Evolutionary conservation across 306 rosid genomes (phyloP), one percentile per base, ranked within the genome.

Genomic region (Cucurbita ficifolia): DNA sequence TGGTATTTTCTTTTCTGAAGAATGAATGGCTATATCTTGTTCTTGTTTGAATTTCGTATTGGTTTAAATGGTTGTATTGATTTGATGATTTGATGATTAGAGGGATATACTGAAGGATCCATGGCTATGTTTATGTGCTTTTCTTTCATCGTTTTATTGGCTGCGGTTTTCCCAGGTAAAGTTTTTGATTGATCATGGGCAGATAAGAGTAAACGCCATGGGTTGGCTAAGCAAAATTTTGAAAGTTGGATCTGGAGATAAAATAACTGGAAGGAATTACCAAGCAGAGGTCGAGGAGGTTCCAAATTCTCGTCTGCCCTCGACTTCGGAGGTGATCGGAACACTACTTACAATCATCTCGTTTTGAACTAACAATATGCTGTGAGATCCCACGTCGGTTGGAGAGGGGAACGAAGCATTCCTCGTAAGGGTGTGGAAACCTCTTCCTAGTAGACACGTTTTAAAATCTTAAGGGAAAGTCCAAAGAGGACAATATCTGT

Each of bases 261-360:
- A 64, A 48, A 51, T 51, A 35, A 19, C 62, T 5, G 97, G 89
- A 76, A 89, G 82, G 76, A 84, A 80, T 85, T 87, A 75, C 61
- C 82, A 38, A 60, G 50, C 86, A 12, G 76, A 62, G 17, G 78
- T 76, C 73, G 88, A 81, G 72, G 96, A 82, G 70, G 92, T 85
- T 70, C 48, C 83, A 1, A 77, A 78, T 84, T 81, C 75, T 81
- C 81, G 80, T 79, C 74, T 73, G 73, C 96, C 92, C 62, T 84
- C 99, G 6, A 80, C 84, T 72, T 86, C 99, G 0, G 88, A 88
- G 95, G 97, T 94, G 84, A 79, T n/a, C 13, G 16, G 10, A 53
- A 46, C 16, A 46, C 33, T 33, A 52, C 76, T n/a, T 36, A 10
- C 43, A 5, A 54, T 63, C 59, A 42, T 69, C 75, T 16, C 16